phyloP scores from a whole-genome alignment of 345 rosid species.

The Gossypium ekmanianum region DNA sequence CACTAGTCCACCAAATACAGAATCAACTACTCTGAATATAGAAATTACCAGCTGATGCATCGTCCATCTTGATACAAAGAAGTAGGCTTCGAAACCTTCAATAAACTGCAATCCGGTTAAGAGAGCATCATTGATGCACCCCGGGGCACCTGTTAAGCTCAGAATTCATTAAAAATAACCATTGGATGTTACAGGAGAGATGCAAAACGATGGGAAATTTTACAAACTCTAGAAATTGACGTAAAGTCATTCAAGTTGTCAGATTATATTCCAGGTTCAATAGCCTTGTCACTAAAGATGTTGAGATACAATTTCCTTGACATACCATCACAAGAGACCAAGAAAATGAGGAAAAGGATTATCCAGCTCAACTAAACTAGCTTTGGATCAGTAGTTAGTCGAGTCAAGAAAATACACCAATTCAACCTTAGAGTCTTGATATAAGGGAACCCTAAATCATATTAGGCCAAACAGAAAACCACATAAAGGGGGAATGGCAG shows the following conservation, averaged over 20 bases:
- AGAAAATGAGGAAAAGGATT: neutral
- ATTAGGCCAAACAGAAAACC: neutral
- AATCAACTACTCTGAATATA: slow-evolving; percentile 7
- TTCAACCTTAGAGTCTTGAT: neutral
- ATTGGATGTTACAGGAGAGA: neutral
- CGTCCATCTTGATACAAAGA: slow-evolving; percentile 87
- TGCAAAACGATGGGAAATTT: neutral
- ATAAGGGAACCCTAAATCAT: neutral
- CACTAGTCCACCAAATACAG: neutral
- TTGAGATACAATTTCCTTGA: neutral
- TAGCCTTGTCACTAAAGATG: neutral
- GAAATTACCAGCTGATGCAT: slow-evolving; percentile 88
- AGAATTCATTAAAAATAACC: neutral
- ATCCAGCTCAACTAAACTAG: neutral
- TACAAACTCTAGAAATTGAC: neutral
- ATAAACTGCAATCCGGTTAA: slow-evolving; percentile 90
- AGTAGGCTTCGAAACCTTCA: slow-evolving; percentile 81
- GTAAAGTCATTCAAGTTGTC: neutral
- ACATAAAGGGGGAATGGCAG: neutral
- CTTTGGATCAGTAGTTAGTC: neutral
- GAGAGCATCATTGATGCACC: slow-evolving; percentile 80
- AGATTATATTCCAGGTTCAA: neutral
- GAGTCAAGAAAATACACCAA: neutral
- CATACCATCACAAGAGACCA: neutral
- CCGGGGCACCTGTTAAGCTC: slow-evolving; percentile 70